Evolutionary conservation across 257 asterid genomes (phyloP), one percentile per base, ranked within the genome.

Genomic region (Gentiana dahurica): DNA sequence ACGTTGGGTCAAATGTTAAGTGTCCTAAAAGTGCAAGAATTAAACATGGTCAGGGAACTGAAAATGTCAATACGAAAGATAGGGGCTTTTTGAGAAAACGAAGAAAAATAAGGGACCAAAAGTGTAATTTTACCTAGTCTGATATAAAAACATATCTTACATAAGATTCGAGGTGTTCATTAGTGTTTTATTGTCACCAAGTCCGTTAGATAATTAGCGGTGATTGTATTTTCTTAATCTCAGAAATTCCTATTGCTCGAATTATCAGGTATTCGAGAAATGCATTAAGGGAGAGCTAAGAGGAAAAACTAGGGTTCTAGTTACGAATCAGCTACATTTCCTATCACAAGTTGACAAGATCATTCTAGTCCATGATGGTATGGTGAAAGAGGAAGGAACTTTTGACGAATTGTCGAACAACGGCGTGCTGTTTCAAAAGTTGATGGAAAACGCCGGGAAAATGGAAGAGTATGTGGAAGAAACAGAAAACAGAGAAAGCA

Each of bases 361-460:
- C 61, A 65, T 88, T 70, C 68, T 88, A 74, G 78, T 88, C 58
- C 75, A 81, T 12, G 88, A 85, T 60, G 91, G 96, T 55, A 72
- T 47, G 77, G 86, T 88, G 67, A 85, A 79, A 75, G 96, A 88
- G 76, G 88, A 85, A 64, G 96, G 96, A 48, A 74, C 90, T 56
- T 88, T 85, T 32, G 95, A 85, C 72, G 82, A 82, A 68, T 90
- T 88, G 63, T 82, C 87, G 32, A 74, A 63, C 66, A 71, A 75
- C 51, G 86, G 96, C 8, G 58, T 61, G 48, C 70, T 85, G 61
- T 88, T 88, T 77, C 81, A 77, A 74, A 83, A 79, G 57, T 79
- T 88, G 59, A 88, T 88, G 91, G 83, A 85, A 76, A 81, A 85
- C 71, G 89, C 93, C 8, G 96, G 96, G 43, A 82, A 81, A 80